These are phyloP conservation scores for Trichoderma parareesei DNA, from an alignment of 495 filamentous ascomycete genomes.

Conservation along the genomic window DNA sequence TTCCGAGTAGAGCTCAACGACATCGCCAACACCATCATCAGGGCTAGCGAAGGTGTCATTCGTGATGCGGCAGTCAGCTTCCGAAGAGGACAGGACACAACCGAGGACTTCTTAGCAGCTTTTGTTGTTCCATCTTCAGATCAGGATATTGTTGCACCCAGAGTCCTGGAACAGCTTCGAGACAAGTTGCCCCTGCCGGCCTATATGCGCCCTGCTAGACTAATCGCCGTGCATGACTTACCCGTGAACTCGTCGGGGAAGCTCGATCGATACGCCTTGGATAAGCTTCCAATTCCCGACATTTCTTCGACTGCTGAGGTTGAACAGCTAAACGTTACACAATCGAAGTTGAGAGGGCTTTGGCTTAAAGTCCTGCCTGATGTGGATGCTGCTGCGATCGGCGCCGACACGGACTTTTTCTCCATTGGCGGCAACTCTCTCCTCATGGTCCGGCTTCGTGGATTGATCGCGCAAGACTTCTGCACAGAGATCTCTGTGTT, in stretches of 20 bases:
- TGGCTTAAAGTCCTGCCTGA: constrained; percentile 13
- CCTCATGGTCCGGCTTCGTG: constrained; percentile 24
- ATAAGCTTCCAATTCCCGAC: constrained; percentile 26
- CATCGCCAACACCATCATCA: constrained; percentile 28
- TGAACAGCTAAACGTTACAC: constrained; percentile 5
- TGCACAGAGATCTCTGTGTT: constrained; percentile 14
- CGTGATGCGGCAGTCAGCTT: constrained; percentile 13
- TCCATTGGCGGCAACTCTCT: constrained; percentile 31
- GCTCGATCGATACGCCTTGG: constrained; percentile 30
- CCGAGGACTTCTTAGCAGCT: neutral
- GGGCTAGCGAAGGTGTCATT: neutral
- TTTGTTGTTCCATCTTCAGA: neutral
- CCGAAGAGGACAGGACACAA: neutral
- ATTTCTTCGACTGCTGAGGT: neutral
- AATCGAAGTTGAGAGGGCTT: neutral
- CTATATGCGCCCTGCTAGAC: constrained; percentile 38
- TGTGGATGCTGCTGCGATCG: constrained; percentile 11
- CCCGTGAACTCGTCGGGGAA: constrained; percentile 37
- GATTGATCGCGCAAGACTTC: constrained; percentile 14
- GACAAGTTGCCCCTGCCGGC: constrained; percentile 29
- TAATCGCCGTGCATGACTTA: constrained; percentile 30
- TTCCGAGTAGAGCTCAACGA: constrained; percentile 39
- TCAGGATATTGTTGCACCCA: neutral
- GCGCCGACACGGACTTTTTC: constrained; percentile 28
- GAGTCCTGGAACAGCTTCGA: neutral